Evolutionary conservation across 345 rosid genomes (phyloP).

Genomic region (Brassica nigra): DNA sequence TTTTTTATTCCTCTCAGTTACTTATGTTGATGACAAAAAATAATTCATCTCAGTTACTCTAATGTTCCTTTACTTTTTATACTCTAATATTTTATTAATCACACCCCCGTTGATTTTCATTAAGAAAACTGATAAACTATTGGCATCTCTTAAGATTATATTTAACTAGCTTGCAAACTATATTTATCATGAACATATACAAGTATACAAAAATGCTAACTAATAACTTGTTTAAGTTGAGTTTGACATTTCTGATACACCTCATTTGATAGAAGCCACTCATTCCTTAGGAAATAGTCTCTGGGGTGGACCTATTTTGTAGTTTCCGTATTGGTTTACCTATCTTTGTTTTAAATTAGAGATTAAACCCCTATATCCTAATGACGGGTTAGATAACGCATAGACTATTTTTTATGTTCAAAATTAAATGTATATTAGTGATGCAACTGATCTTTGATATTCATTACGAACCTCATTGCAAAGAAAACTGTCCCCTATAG

Average conservation of each 20-base stretch:
- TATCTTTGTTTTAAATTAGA: slow-evolving; percentile 4
- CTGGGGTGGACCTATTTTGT: not conserved
- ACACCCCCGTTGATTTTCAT: too few species aligned
- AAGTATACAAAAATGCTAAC: not conserved
- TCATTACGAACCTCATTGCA: not conserved
- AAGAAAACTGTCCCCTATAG: not conserved
- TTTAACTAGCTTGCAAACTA: not conserved
- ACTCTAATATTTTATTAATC: too few species aligned
- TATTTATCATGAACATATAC: not conserved
- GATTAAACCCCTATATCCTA: not conserved
- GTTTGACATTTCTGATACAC: not conserved
- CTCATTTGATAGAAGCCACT: not conserved
- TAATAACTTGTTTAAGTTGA: not conserved
- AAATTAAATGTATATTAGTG: not conserved
- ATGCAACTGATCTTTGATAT: not conserved
- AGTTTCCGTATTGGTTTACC: slow-evolving; percentile 17
- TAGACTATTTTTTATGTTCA: not conserved
- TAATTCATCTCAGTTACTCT: too few species aligned
- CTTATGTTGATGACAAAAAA: too few species aligned
- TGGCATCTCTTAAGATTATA: not conserved
- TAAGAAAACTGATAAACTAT: not conserved
- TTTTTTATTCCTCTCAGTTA: too few species aligned
- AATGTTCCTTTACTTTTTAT: too few species aligned
- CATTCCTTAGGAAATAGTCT: slow-evolving; percentile 7
- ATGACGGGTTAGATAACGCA: not conserved